Conservation (phyloP, 2,329 filamentous ascomycete species). For the Pestalotiopsis sp. region DNA sequence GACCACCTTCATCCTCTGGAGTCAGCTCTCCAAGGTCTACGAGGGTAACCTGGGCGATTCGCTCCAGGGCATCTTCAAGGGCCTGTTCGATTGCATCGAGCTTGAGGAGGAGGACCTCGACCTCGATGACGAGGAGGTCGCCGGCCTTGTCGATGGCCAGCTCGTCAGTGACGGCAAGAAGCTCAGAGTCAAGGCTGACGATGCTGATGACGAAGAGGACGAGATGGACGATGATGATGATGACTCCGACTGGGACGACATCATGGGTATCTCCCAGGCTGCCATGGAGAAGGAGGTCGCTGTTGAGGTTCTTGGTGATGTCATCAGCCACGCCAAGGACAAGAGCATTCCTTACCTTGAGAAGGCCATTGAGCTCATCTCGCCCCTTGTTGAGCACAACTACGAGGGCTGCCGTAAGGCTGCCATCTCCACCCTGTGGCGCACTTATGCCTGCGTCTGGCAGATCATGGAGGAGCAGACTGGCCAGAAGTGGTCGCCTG, state of each 20-base stretch:
- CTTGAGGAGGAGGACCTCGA: slow-evolving; percentile 88
- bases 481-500: slow-evolving; percentile 84
- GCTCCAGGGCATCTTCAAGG: slow-evolving; percentile 76
- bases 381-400: slow-evolving; percentile 81
- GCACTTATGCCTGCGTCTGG: slow-evolving; percentile 90
- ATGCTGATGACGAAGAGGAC: slow-evolving; percentile 60
- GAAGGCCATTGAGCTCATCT: slow-evolving; percentile 80
- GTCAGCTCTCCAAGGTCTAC: slow-evolving; percentile 91
- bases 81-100: slow-evolving; percentile 82
- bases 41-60: slow-evolving; percentile 80
- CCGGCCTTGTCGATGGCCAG: slow-evolving; percentile 31
- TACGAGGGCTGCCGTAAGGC: slow-evolving; percentile 95
- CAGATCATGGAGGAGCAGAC: slow-evolving; percentile 79
- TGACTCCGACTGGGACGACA: slow-evolving; percentile 82
- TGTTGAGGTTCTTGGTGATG: slow-evolving; percentile 90
- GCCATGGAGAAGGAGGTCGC: slow-evolving; percentile 98
- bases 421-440: slow-evolving; percentile 88
- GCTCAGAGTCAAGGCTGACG: slow-evolving; percentile 68
- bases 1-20: slow-evolving; percentile 97
- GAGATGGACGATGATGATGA: slow-evolving; percentile 76
- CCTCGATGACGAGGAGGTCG: slow-evolving; percentile 63
- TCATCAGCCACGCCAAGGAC: slow-evolving; percentile 75
- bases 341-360: slow-evolving; percentile 67
- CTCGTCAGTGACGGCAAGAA: slow-evolving; percentile 81
- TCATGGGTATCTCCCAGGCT: slow-evolving; percentile 83